Conservation (phyloP, 2,329 filamentous ascomycete species). For the Claviceps sp. region DNA sequence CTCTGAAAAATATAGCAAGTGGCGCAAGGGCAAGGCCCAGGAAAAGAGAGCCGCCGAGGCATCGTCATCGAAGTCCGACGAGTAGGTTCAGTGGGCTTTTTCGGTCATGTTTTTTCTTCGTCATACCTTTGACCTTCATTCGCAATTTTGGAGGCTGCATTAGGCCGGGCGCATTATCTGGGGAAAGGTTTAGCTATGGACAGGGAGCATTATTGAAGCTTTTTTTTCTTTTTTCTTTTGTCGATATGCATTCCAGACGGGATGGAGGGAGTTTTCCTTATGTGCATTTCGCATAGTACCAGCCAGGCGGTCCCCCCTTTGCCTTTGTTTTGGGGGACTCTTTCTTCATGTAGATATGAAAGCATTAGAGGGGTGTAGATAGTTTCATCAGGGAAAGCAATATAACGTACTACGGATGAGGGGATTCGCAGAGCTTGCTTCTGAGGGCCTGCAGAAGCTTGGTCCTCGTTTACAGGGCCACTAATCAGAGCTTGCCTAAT, state of each 20-base stretch:
- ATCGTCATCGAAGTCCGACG: background rate
- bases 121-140: background rate
- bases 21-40: slow-evolving; percentile 28
- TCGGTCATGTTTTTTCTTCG: background rate
- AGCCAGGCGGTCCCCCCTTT: background rate
- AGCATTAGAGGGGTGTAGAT: no score
- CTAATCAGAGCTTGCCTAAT: no score
- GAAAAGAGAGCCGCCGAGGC: slow-evolving; percentile 12
- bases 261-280: background rate
- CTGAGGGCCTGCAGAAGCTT: no score
- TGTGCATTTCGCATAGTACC: background rate
- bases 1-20: slow-evolving; percentile 66
- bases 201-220: background rate
- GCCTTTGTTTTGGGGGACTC: background rate
- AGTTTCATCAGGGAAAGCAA: no score
- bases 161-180: background rate
- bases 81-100: background rate
- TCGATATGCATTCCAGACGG: background rate
- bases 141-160: no score
- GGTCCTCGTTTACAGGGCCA: no score
- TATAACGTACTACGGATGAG: no score
- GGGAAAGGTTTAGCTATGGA: background rate
- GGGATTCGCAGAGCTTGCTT: no score
- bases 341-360: background rate
- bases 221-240: background rate